Percentiles rank a stretch among this genome's conserved stretches.
These are phyloP conservation scores for Tricladium varicosporioides DNA, from an alignment of 2,329 filamentous ascomycete species.

Conservation along the genomic window DNA sequence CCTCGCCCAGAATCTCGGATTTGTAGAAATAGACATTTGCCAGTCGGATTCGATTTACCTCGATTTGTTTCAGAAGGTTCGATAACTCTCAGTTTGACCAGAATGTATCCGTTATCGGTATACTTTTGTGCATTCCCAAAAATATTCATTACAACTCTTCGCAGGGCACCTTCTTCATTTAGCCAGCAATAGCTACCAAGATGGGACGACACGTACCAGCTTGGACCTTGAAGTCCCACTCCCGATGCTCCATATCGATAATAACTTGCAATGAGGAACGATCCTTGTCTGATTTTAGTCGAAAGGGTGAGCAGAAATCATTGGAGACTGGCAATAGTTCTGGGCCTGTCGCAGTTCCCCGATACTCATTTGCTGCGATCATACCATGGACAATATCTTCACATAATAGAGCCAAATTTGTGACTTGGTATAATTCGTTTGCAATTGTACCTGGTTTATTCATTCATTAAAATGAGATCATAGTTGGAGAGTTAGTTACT, in stretches of 20 bases:
- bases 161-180: conserved; percentile 19
- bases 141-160: conserved; percentile 54
- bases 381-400: conserved; percentile 32
- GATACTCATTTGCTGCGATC: conserved; percentile 29
- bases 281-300: background rate
- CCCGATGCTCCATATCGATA: conserved; percentile 28
- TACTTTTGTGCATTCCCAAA: conserved; percentile 62
- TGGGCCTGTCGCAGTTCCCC: conserved; percentile 1
- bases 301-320: background rate
- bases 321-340: background rate
- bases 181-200: background rate
- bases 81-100: conserved; percentile 35
- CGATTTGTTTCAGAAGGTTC: conserved; percentile 10
- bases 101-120: conserved; percentile 49
- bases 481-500: background rate
- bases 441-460: conserved; percentile 21
- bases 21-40: conserved; percentile 34
- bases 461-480: background rate
- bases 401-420: conserved; percentile 30
- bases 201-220: conserved; percentile 15
- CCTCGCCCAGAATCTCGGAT: conserved; percentile 61
- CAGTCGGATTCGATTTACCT: background rate
- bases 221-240: conserved; percentile 30
- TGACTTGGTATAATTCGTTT: conserved; percentile 27
- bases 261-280: conserved; percentile 22